Percentiles rank a stretch among this genome's conserved stretches.
Conservation (phyloP, 495 filamentous ascomycete genomes). For the Cercophora samala region DNA sequence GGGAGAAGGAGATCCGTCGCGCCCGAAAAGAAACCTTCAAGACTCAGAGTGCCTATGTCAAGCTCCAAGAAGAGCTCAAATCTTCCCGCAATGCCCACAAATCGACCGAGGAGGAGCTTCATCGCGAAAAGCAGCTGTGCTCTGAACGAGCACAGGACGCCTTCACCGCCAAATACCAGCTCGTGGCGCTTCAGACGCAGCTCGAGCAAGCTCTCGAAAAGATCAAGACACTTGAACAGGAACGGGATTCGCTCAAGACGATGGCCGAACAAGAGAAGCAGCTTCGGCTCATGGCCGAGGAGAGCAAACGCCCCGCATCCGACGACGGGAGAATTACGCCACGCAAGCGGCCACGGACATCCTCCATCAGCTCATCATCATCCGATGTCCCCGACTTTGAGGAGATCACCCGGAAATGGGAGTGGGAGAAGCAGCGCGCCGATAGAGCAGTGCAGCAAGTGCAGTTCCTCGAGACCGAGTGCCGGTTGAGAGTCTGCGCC, state of each 20-base stretch:
- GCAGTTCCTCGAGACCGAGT: constrained; percentile 81
- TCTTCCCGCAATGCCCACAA: constrained; percentile 52
- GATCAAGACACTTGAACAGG: constrained; percentile 64
- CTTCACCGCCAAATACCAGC: constrained; percentile 68
- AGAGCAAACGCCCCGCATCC: constrained; percentile 54
- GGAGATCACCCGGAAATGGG: constrained; percentile 58
- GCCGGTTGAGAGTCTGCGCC: constrained; percentile 67
- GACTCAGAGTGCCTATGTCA: constrained; percentile 69
- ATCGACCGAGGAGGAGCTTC: constrained; percentile 51
- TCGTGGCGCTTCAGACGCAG: constrained; percentile 73
- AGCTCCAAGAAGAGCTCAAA: constrained; percentile 81
- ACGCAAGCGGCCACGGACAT: constrained; percentile 36
- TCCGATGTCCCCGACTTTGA: constrained; percentile 52
- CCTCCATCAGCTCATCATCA: constrained; percentile 42
- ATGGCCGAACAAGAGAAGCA: constrained; percentile 57
- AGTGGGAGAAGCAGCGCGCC: constrained; percentile 62
- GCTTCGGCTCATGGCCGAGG: constrained; percentile 58
- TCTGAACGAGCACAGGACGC: constrained; percentile 66
- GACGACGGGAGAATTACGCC: constrained; percentile 38
- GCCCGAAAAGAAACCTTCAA: constrained; percentile 85
- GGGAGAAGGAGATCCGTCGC: constrained; percentile 80
- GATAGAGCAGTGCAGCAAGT: constrained; percentile 67
- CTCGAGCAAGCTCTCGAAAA: constrained; percentile 61
- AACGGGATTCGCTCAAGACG: constrained; percentile 63
- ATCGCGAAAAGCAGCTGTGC: constrained; percentile 47